Evolutionary conservation across 2,329 filamentous ascomycete genomes (phyloP), one percentile per base, ranked within the genome.

Genomic region (Colletotrichum brevisporum): DNA sequence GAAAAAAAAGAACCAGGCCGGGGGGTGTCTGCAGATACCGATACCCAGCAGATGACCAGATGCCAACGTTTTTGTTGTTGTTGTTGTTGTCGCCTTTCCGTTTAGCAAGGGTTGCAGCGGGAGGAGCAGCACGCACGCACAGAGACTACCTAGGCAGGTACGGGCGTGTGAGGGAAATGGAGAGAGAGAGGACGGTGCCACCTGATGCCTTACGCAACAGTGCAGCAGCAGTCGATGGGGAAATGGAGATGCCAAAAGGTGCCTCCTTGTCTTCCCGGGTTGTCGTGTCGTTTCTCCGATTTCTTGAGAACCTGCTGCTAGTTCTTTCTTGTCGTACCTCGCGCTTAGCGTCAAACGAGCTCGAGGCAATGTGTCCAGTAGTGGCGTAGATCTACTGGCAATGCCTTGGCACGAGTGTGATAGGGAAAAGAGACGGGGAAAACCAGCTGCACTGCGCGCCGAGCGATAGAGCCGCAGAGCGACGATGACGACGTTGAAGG

Each of bases 401-500:
- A 16, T 60, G 67, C 55, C 67, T 67, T 61, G 55, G 55, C 62
- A 67, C 67, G 16, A 47, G 45, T 10, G 13, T 15, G 63, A 36
- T 36, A 36, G 31, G 31, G 10, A 36, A 36, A 36, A 31, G 9
- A 2, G 9, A 31, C 2, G 53, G 24, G 31, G 2, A 24, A 31
- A 41, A 39, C 13, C 36, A 24, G 16, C 15, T 16, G 45, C 26
- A 26, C 41, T 55, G 48, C 24, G 18, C 26, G 26, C 58, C 54
- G 62, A 59, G 50, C 43, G 54, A 65, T 16, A 26, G 47, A 45
- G 48, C n/a, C 8, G 53, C 51, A 61, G 45, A 58, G n/a, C 55
- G 53, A 36, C 56, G 62, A 69, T 69, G 67, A 69, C 62, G 67
- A 66, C 48, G 62, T 24, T 54, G 48, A 45, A 58, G 51, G n/a